Percentiles rank a stretch among this genome's conserved stretches.
These are phyloP conservation scores for Colletotrichum sp. DNA, from an alignment of 2,329 filamentous ascomycete genomes.

Conservation along the genomic window DNA sequence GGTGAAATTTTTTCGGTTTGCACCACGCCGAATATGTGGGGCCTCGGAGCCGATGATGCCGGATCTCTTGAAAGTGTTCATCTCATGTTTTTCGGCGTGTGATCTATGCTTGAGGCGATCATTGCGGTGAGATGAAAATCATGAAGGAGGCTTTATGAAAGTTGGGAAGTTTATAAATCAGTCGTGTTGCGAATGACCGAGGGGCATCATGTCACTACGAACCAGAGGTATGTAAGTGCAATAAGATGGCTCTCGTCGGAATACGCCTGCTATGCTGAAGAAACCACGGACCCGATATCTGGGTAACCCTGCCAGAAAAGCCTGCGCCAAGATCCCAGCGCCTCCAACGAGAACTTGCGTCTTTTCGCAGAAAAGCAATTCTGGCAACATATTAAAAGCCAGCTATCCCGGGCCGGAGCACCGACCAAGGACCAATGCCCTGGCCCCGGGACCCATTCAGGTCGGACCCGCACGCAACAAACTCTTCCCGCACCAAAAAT, in stretches of 20 bases:
- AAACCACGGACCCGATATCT: background rate
- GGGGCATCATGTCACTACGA: background rate
- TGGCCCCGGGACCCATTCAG: background rate
- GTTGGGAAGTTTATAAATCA: rapidly evolving
- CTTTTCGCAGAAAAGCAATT: background rate
- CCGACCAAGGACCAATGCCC: background rate
- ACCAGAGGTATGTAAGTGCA: background rate
- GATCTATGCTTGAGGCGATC: background rate
- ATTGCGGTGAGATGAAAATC: too few species aligned
- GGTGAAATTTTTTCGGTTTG: background rate
- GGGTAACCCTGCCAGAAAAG: background rate
- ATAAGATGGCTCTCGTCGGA: background rate
- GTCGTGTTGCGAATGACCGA: background rate
- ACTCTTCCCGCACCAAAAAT: background rate
- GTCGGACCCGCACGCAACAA: constrained; percentile 2
- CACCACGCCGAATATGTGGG: background rate
- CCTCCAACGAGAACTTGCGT: background rate
- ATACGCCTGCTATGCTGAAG: background rate
- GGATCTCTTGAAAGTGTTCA: background rate
- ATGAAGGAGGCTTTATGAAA: background rate
- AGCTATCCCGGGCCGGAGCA: background rate
- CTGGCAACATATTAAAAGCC: background rate
- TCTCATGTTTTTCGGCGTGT: background rate
- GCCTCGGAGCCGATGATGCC: background rate
- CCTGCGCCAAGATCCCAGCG: background rate